A percentile compares a stretch with the other conserved stretches of the same genome.
Evolutionary conservation across 1,284 basidiomycete genomes (phyloP).

Genomic region (Heliocybe sulcata): DNA sequence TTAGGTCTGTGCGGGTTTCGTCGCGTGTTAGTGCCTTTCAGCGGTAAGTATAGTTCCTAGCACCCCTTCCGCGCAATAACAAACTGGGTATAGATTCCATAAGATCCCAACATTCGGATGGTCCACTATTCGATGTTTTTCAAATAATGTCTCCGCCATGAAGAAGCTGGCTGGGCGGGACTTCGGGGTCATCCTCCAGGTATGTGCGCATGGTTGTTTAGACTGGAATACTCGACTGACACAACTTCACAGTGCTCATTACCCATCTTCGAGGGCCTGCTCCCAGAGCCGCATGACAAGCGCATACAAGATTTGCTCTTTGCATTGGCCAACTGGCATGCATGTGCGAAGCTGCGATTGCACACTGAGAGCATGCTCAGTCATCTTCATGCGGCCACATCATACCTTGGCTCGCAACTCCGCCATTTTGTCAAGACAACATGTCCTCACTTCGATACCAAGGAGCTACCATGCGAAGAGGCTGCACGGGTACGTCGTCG

Average conservation of each 20-base stretch:
- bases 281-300: constrained; percentile 14
- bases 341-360: constrained; percentile 20
- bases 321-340: constrained; percentile 18
- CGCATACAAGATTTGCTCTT: constrained; percentile 16
- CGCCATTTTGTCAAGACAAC: constrained; percentile 11
- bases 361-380: constrained; percentile 18
- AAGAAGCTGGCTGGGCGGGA: constrained; percentile 20
- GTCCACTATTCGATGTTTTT: constrained; percentile 16
- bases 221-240: background rate
- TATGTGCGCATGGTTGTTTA: constrained; percentile 5
- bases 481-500: constrained; percentile 4
- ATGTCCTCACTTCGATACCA: constrained; percentile 12
- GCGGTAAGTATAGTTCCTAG: no score
- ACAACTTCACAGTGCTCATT: constrained; percentile 16
- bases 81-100: no score
- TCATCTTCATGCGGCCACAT: constrained; percentile 11
- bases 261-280: constrained; percentile 21
- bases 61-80: no score
- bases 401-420: constrained; percentile 9
- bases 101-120: constrained; percentile 15
- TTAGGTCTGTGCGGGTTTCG: no score
- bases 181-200: constrained; percentile 21
- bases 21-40: no score
- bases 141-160: constrained; percentile 16
- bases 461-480: constrained; percentile 12